phyloP scores from a whole-genome alignment of 768 basidiomycete species.

The Exsudoporus frostii region DNA sequence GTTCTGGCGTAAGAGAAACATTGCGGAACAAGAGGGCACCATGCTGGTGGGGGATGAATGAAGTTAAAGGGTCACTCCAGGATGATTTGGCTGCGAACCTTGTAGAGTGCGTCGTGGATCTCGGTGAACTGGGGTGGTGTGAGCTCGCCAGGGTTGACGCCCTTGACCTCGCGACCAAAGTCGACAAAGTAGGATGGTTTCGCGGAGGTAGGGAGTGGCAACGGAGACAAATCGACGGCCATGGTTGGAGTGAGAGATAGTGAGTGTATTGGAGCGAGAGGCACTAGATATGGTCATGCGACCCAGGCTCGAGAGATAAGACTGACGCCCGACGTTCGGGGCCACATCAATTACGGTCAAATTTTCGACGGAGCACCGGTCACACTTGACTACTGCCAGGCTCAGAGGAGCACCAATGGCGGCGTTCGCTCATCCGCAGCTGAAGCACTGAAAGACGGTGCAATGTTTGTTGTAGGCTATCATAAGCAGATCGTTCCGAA shows the following conservation, averaged over 20 bases:
- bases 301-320: slow-evolving; percentile 9
- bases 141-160: slow-evolving; percentile 63
- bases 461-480: background rate
- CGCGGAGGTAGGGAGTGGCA: slow-evolving; percentile 71
- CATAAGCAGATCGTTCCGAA: background rate
- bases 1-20: slow-evolving; percentile 66
- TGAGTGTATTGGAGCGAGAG: background rate
- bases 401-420: slow-evolving; percentile 4
- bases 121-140: slow-evolving; percentile 60
- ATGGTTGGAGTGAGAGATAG: slow-evolving; percentile 34
- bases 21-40: slow-evolving; percentile 73
- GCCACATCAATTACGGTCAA: background rate
- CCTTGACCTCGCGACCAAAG: slow-evolving; percentile 78
- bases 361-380: background rate
- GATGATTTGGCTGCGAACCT: slow-evolving; percentile 40
- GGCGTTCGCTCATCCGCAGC: slow-evolving; percentile 8
- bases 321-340: background rate
- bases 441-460: background rate
- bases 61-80: background rate
- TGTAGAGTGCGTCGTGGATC: slow-evolving; percentile 71
- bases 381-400: background rate
- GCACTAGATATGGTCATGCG: background rate
- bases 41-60: slow-evolving; percentile 44
- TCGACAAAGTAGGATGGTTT: slow-evolving; percentile 61
- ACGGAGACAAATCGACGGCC: slow-evolving; percentile 63